Evolutionary conservation across 805 yeast species (phyloP), one percentile per base, ranked within the genome.

Genomic region (Sugiyamaella boreocaroliniensis): DNA sequence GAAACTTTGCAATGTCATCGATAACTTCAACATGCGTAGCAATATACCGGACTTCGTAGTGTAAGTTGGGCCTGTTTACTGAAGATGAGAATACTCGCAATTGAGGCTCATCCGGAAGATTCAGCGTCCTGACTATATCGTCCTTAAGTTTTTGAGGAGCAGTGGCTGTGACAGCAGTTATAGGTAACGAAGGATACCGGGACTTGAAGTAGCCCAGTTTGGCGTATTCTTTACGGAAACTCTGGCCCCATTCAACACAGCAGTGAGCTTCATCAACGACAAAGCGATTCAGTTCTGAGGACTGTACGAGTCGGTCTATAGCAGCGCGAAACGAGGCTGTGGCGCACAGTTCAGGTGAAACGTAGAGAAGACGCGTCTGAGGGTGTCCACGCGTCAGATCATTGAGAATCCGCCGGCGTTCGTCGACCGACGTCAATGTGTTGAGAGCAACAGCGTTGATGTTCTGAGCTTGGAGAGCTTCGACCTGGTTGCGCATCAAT

Each of bases 241-340:
- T 97, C 69, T 92, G 97, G 16, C 99, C 99, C 98, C 98, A 92
- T 18, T 93, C 85, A 48, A 96, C 88, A 47, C 92, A 93, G 76
- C 99, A 92, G 70, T 92, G 99, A 0, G 98, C 98, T 64, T 88
- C 99, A 69, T 92, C 99, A 43, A 92, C 87, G 5, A 92, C 96
- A 45, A 92, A 76, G 53, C 97, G 74, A 0, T 96, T 95, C 45
- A 92, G 72, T 60, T 73, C 71, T 12, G 76, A 71, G 29, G 75
- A 76, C n/a, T 74, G 71, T 65, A 85, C 73, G 8, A 92, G 70
- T 47, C 68, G 73, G 14, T 74, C 69, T 50, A 92, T 80, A 0
- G 86, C 83, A 49, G 72, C 74, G 61, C 80, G 85, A 34, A 92
- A 83, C 61, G 82, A 82, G 7, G 71, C 75, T 14, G 93, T 85